These are phyloP conservation scores for Globisporangium lucens DNA, from an alignment of 352 stramenopile species.

Conservation along the genomic window DNA sequence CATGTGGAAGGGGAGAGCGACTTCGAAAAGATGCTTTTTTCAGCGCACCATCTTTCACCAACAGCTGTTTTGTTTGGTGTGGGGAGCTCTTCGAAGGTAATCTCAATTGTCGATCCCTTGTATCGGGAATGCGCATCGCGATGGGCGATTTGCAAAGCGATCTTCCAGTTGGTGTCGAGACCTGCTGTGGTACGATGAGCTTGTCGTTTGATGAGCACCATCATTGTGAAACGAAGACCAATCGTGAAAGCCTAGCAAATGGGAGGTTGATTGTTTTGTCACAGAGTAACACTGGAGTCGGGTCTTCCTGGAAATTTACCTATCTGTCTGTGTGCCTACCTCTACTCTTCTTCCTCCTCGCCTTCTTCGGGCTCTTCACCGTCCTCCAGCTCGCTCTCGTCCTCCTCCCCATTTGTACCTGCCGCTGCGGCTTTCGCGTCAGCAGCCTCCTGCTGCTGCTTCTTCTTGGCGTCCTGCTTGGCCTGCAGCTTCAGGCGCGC, in stretches of 20 bases:
- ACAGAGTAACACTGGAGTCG: background rate
- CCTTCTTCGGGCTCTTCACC: conserved; percentile 38
- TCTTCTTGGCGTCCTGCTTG: conserved; percentile 21
- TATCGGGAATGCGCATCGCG: background rate
- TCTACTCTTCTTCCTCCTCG: conserved; percentile 29
- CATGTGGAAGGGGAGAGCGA: background rate
- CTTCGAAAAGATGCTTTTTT: background rate
- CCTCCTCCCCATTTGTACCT: conserved; percentile 26
- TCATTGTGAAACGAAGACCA: background rate
- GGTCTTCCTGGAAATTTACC: background rate
- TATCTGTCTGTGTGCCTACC: background rate
- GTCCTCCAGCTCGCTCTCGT: conserved; percentile 50
- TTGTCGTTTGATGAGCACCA: background rate
- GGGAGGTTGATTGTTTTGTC: background rate
- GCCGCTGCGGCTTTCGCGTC: background rate
- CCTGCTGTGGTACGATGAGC: background rate
- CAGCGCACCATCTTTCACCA: background rate
- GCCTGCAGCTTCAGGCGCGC: conserved; percentile 54
- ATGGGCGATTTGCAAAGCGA: background rate
- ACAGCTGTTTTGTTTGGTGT: background rate
- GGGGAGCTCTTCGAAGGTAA: background rate
- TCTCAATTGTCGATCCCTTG: background rate
- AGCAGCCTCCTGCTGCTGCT: conserved; percentile 15
- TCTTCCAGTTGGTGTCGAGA: background rate
- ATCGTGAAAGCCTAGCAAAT: background rate